Evolutionary conservation across 2,329 filamentous ascomycete genomes (phyloP).

Genomic region (Hypoxylon sp.): DNA sequence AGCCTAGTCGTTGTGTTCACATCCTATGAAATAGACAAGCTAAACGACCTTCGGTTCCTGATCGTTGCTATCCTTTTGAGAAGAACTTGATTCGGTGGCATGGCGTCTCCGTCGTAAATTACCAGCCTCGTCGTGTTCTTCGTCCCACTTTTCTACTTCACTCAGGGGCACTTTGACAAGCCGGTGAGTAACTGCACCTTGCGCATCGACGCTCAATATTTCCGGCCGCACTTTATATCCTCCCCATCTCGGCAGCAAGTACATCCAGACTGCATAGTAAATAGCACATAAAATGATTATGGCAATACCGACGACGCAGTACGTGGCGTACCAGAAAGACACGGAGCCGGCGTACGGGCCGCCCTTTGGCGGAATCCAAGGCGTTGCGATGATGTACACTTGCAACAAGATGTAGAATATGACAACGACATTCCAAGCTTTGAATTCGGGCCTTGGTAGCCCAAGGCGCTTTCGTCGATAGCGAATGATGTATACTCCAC

Average conservation of each 20-base stretch:
- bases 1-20: neutral
- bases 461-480: slow-evolving; percentile 66
- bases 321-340: slow-evolving; percentile 81
- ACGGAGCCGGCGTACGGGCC: slow-evolving; percentile 75
- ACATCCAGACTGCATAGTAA: slow-evolving; percentile 73
- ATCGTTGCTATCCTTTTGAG: slow-evolving; percentile 21
- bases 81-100: slow-evolving; percentile 12
- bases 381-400: slow-evolving; percentile 75
- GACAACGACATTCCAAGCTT: slow-evolving; percentile 70
- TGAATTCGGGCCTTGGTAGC: slow-evolving; percentile 66
- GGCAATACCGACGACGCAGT: slow-evolving; percentile 74
- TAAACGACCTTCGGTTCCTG: slow-evolving; percentile 22
- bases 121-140: slow-evolving; percentile 67
- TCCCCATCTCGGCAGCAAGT: slow-evolving; percentile 66
- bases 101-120: slow-evolving; percentile 43
- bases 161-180: slow-evolving; percentile 68
- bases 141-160: slow-evolving; percentile 70
- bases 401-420: slow-evolving; percentile 73
- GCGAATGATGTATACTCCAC: slow-evolving; percentile 72
- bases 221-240: slow-evolving; percentile 70
- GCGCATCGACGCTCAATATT: slow-evolving; percentile 64
- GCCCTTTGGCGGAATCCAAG: slow-evolving; percentile 77
- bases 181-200: slow-evolving; percentile 60
- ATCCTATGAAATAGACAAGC: neutral
- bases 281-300: slow-evolving; percentile 68